Base-by-base conservation (phyloP, 2,329 filamentous ascomycete genomes). In the Cladorrhinum sp. region DNA sequence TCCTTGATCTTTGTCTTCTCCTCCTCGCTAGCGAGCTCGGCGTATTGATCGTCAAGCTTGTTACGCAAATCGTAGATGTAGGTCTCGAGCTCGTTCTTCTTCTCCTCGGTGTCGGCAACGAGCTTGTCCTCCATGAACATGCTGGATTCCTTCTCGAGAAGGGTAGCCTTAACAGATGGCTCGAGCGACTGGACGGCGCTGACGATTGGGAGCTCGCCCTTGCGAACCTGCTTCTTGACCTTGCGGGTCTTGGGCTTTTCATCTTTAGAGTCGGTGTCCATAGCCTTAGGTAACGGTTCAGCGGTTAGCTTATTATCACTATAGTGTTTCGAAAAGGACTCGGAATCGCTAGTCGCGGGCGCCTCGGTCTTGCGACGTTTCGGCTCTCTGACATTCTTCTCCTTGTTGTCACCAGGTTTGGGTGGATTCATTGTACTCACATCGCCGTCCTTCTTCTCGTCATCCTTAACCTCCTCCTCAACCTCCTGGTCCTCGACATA, bases 71-170 rank as follows among this genome's bases (percentile, higher is more conserved):
- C 93, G 79, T 99, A 99, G 78, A 98, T 97, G 79, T 89, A 96
- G 23, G 91, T 88, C 83, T 99, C 95, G 57, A 99, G 90, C 79
- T 98, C 93, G 81, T 99, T 99, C 91, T 98, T 99, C 87, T 96
- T 96, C 82, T 98, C 92, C 75, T 98, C 95, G 38, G 95, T 99
- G 76, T 98, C 95, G 69, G 91, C 91, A 59, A 99, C 93, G 61
- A 98, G 88, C 85, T 98, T 99, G 81, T 99, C 95, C 78, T 97
- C 92, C 86, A 96, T 93, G 69, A 92, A 86, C 95, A 99, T 98
- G 69, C 87, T 75, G 67, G 87, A 84, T 80, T 99, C 95, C 76
- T 88, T 88, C 84, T 99, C 95, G 55, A 82, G 77, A 66, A 87
- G 81, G n/a, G 80, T 72, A 63, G 86, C 79, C 82, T 90, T 93